phyloP scores from a whole-genome alignment of 257 asterid genomes.

The Nicotiana knightiana region DNA sequence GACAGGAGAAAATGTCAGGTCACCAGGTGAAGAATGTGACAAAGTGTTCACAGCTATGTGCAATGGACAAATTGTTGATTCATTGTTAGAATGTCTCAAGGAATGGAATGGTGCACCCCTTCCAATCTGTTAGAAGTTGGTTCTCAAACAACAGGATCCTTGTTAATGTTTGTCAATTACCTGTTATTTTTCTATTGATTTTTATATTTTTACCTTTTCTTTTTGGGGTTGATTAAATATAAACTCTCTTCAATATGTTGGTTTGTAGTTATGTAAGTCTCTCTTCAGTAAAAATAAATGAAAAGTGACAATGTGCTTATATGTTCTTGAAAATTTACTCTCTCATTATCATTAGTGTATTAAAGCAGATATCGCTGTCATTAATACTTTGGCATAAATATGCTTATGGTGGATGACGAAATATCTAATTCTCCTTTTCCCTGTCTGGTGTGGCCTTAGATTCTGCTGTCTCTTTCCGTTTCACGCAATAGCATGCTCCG shows the following conservation, averaged over 20 bases:
- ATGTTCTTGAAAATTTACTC: neutral
- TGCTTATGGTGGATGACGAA: neutral
- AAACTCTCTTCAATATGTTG: slow-evolving; percentile 1
- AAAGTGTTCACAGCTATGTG: slow-evolving; percentile 74
- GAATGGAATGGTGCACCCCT: slow-evolving; percentile 81
- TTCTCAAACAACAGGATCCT: neutral
- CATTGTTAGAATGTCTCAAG: slow-evolving; percentile 60
- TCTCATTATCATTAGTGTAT: neutral
- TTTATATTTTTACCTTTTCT: neutral
- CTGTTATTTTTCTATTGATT: neutral
- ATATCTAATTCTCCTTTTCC: neutral
- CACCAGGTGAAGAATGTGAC: slow-evolving; percentile 87
- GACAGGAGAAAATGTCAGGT: slow-evolving; percentile 59
- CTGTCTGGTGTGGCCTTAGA: too few species aligned
- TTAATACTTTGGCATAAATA: too few species aligned
- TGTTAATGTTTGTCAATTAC: slow-evolving; percentile 6
- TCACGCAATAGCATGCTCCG: too few species aligned
- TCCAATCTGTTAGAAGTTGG: slow-evolving; percentile 47
- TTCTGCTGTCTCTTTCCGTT: too few species aligned
- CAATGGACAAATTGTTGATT: slow-evolving; percentile 57
- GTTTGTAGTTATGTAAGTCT: slow-evolving; percentile 1
- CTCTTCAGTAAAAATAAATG: neutral
- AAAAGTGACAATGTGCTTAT: neutral
- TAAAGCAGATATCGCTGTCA: too few species aligned
- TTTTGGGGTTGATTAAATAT: neutral